Evolutionary conservation across 2,329 filamentous ascomycete genomes (phyloP), one percentile per base, ranked within the genome.

Genomic region (Diaporthe citriasiana): DNA sequence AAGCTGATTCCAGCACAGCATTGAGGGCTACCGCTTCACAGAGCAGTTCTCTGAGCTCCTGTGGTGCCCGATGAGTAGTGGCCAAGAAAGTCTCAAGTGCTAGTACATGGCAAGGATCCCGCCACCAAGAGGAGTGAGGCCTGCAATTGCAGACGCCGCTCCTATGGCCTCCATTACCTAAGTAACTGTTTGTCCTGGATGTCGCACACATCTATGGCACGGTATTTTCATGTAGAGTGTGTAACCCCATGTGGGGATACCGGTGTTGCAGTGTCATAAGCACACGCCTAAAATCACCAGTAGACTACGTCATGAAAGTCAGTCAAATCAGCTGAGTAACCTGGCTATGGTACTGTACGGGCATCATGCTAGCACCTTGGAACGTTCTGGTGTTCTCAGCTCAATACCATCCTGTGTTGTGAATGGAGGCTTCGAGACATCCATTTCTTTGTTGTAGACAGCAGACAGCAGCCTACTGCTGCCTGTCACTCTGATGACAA

Each of bases 11-110:
- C 59, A 65, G 42, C 17, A 65, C 40, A 47, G 59, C 47, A 27
- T 33, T 47, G 42, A 50, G 59, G 33, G 59, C 59, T 47, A 27
- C 59, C 19, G 59, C 59, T 47, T 65, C 59, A 45, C 40, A 65
- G 17, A 65, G 59, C 19, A 65, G 40, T 33, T 65, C 59, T 47
- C 59, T 33, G 9, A 50, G 59, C 59, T 65, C 40, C 13, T 65
- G 42, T 25, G 59, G 42, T 7, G 42, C 59, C 27, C 59, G 40
- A 13, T 47, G 59, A 30, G 50, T 27, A 19, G 15, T 65, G 59
- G 59, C 40, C 27, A 65, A n/a, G 27, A 65, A 65, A 17, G 27
- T 47, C 10, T n/a, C n/a, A n/a, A n/a, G n/a, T n/a, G n/a, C n/a
- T 50, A 65, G 40, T 42, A 25, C 35, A 35, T 65, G 40, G 42